Evolutionary conservation across 2,329 filamentous ascomycete species (phyloP).

Genomic region (Alternaria metachromatica): DNA sequence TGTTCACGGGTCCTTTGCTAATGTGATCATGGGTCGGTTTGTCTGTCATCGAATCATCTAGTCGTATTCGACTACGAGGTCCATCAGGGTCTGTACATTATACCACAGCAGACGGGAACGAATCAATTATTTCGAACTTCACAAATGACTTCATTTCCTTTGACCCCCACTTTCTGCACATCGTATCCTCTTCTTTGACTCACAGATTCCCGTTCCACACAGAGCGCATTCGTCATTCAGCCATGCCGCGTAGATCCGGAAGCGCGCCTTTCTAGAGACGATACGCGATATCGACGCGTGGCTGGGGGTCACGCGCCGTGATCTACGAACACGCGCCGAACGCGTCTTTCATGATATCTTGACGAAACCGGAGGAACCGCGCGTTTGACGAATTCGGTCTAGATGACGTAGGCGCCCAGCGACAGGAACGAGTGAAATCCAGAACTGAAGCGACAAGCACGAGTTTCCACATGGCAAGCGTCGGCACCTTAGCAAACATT

Average conservation of each 20-base stretch:
- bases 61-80: slow-evolving; percentile 49
- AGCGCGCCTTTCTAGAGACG: neutral
- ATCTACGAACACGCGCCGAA: neutral
- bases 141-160: slow-evolving; percentile 9
- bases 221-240: too few relatives aligned
- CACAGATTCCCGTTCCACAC: neutral
- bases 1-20: slow-evolving; percentile 56
- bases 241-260: neutral
- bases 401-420: neutral
- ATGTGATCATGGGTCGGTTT: slow-evolving; percentile 61
- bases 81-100: slow-evolving; percentile 51
- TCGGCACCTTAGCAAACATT: neutral
- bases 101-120: slow-evolving; percentile 51
- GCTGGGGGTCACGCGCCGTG: neutral
- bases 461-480: neutral
- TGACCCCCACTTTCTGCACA: neutral
- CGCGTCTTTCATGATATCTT: neutral
- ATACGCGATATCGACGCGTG: neutral
- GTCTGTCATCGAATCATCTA: slow-evolving; percentile 48
- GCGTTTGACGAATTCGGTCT: neutral
- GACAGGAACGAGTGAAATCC: neutral
- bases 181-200: neutral
- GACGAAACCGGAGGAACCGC: neutral
- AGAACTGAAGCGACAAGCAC: neutral
- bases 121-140: slow-evolving; percentile 51